Evolutionary conservation across 768 basidiomycete genomes (phyloP).

Genomic region (Hygrophoropsis aurantiaca): DNA sequence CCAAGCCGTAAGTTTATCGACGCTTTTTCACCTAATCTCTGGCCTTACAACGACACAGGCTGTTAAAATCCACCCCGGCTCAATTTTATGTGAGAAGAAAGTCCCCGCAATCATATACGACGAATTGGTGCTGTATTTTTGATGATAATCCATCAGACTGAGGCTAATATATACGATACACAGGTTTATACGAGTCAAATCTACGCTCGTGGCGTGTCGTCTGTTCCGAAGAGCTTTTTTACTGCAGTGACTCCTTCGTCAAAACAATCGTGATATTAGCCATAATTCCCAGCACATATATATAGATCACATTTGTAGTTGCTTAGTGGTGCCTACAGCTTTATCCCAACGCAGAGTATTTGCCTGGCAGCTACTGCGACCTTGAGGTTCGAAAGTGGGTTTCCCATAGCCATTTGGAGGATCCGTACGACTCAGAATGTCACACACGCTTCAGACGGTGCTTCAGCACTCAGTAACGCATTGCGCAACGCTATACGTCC

Average conservation of each 20-base stretch:
- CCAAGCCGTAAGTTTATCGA: slow-evolving; percentile 48
- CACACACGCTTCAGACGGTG: too few species aligned
- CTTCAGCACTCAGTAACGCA: too few species aligned
- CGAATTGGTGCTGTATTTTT: slow-evolving; percentile 68
- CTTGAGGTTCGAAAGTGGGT: too few species aligned
- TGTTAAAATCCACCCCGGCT: slow-evolving; percentile 91
- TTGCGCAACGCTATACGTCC: too few species aligned
- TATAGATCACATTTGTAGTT: too few species aligned
- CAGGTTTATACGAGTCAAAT: slow-evolving; percentile 81
- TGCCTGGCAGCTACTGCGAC: too few species aligned
- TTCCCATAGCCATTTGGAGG: too few species aligned
- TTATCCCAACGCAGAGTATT: too few species aligned
- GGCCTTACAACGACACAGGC: slow-evolving; percentile 34
- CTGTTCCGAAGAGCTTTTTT: slow-evolving; percentile 63
- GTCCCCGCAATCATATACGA: slow-evolving; percentile 88
- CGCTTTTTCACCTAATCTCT: slow-evolving; percentile 1
- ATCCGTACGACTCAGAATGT: too few species aligned
- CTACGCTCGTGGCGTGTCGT: slow-evolving; percentile 91
- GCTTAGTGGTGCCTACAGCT: too few species aligned
- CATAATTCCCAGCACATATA: too few species aligned
- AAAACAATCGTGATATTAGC: too few species aligned
- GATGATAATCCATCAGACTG: background rate
- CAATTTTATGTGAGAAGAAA: slow-evolving; percentile 77
- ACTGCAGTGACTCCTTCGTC: slow-evolving; percentile 12
- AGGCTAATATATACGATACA: background rate